A percentile compares a stretch with the other conserved stretches of the same genome.
Conservation (phyloP, 164 flowering plant genomes). For the Magnolia officinalis region DNA sequence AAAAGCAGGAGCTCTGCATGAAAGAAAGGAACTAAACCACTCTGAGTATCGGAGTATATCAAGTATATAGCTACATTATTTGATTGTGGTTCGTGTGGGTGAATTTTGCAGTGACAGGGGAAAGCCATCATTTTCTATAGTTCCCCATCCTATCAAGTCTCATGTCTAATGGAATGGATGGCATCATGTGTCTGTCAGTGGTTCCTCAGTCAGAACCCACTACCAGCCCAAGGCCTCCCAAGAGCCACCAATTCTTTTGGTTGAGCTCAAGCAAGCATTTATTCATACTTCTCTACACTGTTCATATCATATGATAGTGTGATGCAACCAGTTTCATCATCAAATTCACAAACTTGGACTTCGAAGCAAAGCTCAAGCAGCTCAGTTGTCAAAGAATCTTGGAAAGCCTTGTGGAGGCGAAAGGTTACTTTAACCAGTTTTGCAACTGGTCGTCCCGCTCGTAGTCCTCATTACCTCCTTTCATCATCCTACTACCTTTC, state of each 20-base stretch:
- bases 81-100: neutral
- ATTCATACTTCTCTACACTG: no score
- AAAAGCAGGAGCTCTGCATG: no score
- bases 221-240: neutral
- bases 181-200: neutral
- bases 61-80: neutral
- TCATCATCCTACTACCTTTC: no score
- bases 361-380: no score
- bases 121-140: neutral
- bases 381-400: no score
- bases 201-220: neutral
- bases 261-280: neutral
- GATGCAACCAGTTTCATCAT: neutral
- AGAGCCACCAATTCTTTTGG: neutral
- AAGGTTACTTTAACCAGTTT: no score
- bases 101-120: neutral
- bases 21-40: neutral
- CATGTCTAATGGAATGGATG: neutral
- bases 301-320: neutral
- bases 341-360: no score
- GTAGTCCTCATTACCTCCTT: no score
- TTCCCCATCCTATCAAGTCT: neutral
- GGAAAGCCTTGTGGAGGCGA: no score
- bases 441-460: no score
- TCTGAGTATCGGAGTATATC: neutral